Conservation (phyloP, 2,329 filamentous ascomycete genomes). For the Xylariaceae sp. region DNA sequence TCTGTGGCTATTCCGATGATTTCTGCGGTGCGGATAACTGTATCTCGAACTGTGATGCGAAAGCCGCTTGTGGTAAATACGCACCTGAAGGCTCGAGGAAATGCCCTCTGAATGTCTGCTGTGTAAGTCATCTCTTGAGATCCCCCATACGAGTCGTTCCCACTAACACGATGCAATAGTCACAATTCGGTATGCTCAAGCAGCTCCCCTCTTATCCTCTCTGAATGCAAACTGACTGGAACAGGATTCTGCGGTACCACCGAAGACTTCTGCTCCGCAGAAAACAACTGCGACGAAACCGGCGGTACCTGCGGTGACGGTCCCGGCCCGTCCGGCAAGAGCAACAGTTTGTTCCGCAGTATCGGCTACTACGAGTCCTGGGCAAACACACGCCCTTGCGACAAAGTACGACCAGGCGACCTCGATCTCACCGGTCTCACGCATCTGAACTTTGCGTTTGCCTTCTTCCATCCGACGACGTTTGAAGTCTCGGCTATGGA, state of each 20-base stretch:
- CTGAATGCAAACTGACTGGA: no score
- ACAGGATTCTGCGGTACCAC: no score
- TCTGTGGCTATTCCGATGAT: background rate
- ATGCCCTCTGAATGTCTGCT: constrained; percentile 33
- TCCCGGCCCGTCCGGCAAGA: background rate
- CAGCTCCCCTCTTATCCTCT: no score
- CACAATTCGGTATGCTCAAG: constrained; percentile 18
- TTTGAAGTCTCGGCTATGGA: constrained; percentile 25
- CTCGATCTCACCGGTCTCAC: constrained; percentile 17
- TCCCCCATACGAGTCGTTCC: no score
- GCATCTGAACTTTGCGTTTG: constrained; percentile 37
- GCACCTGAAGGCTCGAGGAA: constrained; percentile 14
- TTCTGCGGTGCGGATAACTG: background rate
- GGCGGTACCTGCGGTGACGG: background rate
- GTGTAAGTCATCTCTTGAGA: constrained; percentile 2
- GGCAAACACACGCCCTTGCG: constrained; percentile 23
- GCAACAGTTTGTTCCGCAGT: constrained; percentile 4
- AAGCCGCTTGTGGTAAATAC: constrained; percentile 19
- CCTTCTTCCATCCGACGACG: constrained; percentile 35
- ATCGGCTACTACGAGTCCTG: constrained; percentile 37
- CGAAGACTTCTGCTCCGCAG: no score
- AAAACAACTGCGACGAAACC: no score
- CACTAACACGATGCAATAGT: background rate
- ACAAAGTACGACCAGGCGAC: constrained; percentile 13
- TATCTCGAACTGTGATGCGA: constrained; percentile 3